phyloP scores from a whole-genome alignment of 73 alveolate species.

The Breviolum minutum region DNA sequence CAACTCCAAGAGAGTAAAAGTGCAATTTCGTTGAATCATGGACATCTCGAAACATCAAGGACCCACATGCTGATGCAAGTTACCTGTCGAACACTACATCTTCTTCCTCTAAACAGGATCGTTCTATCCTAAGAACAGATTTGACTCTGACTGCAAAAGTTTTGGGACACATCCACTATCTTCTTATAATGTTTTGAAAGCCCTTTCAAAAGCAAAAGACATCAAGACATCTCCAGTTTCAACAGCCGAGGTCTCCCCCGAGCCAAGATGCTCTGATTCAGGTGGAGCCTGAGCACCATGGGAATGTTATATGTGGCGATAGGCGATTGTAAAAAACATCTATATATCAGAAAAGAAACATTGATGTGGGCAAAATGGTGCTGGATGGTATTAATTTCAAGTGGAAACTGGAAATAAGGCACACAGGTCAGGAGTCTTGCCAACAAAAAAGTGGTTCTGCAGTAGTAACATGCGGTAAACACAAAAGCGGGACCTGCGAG shows the following conservation, averaged over 20 bases:
- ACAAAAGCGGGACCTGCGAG: too few relatives aligned
- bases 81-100: slow-evolving; percentile 12
- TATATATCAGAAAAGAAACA: too few relatives aligned
- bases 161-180: neutral
- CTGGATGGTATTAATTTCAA: too few relatives aligned
- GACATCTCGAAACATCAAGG: neutral
- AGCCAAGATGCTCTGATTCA: slow-evolving; percentile 9
- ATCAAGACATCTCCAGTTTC: neutral
- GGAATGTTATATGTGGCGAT: too few relatives aligned
- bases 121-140: neutral
- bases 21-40: neutral
- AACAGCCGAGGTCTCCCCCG: too few relatives aligned
- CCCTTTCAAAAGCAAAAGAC: neutral
- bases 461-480: too few relatives aligned
- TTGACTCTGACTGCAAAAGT: neutral
- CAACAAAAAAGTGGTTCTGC: too few relatives aligned
- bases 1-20: neutral
- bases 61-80: neutral
- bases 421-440: too few relatives aligned
- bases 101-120: slow-evolving; percentile 1
- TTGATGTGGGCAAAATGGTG: too few relatives aligned
- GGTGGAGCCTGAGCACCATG: slow-evolving; percentile 34
- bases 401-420: too few relatives aligned
- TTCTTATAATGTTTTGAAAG: neutral
- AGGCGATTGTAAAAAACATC: too few relatives aligned